Evolutionary conservation across 2,329 filamentous ascomycete genomes (phyloP).

Genomic region (Acrodontium crateriforme): DNA sequence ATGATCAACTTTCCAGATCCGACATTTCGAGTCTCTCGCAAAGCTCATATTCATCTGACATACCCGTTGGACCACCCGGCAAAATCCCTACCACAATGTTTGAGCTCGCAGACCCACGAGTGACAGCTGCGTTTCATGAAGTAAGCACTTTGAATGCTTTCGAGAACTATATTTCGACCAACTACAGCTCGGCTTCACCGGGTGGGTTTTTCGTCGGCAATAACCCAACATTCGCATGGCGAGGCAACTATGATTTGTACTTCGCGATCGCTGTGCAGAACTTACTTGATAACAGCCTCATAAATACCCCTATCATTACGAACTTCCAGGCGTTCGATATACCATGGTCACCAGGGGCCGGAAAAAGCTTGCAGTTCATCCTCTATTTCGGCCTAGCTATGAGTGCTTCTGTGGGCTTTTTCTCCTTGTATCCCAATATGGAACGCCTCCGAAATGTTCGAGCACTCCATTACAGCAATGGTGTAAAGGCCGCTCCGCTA

Average conservation of each 20-base stretch:
- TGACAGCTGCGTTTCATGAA: constrained; percentile 27
- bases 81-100: constrained; percentile 20
- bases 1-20: constrained; percentile 8
- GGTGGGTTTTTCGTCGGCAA: constrained; percentile 66
- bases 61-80: constrained; percentile 28
- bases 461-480: constrained; percentile 81
- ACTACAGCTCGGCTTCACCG: constrained; percentile 56
- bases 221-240: constrained; percentile 56
- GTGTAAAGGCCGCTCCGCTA: constrained; percentile 65
- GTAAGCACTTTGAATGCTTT: constrained; percentile 57
- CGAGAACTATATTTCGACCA: constrained; percentile 46
- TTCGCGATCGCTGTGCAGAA: constrained; percentile 68
- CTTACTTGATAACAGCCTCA: constrained; percentile 69
- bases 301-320: constrained; percentile 55
- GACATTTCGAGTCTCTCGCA: too few relatives aligned
- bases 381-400: constrained; percentile 72
- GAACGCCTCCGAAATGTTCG: constrained; percentile 69
- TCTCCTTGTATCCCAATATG: constrained; percentile 75
- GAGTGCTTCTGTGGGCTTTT: constrained; percentile 69
- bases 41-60: constrained; percentile 12
- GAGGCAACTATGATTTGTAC: constrained; percentile 49
- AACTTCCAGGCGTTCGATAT: constrained; percentile 63
- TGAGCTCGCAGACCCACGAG: constrained; percentile 8
- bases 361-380: constrained; percentile 63
- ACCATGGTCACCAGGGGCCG: constrained; percentile 54